Conservation (phyloP, 2,329 filamentous ascomycete species). For the Colletotrichum cereale region DNA sequence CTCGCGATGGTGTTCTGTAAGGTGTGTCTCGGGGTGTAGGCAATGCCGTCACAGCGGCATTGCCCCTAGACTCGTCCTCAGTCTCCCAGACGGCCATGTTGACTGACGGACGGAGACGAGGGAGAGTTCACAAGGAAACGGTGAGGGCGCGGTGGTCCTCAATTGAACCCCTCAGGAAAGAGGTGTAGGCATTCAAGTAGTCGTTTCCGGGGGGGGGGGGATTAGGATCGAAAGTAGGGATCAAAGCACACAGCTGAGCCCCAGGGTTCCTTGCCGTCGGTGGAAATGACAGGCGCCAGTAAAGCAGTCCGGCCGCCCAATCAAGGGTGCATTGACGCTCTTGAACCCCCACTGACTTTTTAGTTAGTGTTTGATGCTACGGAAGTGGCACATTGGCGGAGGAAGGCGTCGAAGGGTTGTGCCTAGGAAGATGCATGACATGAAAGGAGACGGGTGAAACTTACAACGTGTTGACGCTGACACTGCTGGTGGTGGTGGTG, state of each 20-base stretch:
- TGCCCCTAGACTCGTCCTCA: slow-evolving; percentile 70
- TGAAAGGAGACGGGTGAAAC: slow-evolving; percentile 30
- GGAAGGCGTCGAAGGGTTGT: slow-evolving; percentile 9
- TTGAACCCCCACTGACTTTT: slow-evolving; percentile 33
- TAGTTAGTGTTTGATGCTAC: slow-evolving; percentile 31
- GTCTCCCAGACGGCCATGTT: slow-evolving; percentile 72
- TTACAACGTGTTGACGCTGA: slow-evolving; percentile 23
- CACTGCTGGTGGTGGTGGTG: slow-evolving; percentile 12
- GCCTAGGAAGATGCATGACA: slow-evolving; percentile 41
- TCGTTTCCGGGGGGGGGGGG: slow-evolving; percentile 31
- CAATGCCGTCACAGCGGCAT: slow-evolving; percentile 67
- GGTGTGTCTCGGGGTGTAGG: slow-evolving; percentile 80
- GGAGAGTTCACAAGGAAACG: slow-evolving; percentile 16
- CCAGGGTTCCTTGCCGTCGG: slow-evolving; percentile 37
- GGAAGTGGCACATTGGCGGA: slow-evolving; percentile 25
- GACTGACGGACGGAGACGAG: slow-evolving; percentile 22
- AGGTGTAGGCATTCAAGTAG: slow-evolving; percentile 32
- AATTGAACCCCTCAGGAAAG: slow-evolving; percentile 35
- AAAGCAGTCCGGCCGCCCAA: slow-evolving; percentile 36
- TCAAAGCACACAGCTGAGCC: slow-evolving; percentile 39
- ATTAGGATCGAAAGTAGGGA: slow-evolving; percentile 33
- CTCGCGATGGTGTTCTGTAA: slow-evolving; percentile 78
- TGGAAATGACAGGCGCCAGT: slow-evolving; percentile 36
- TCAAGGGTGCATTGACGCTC: slow-evolving; percentile 39
- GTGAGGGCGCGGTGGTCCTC: slow-evolving; percentile 17